These are phyloP conservation scores for Pelargonium australe DNA, from an alignment of 441 rosid genomes.

Conservation along the genomic window DNA sequence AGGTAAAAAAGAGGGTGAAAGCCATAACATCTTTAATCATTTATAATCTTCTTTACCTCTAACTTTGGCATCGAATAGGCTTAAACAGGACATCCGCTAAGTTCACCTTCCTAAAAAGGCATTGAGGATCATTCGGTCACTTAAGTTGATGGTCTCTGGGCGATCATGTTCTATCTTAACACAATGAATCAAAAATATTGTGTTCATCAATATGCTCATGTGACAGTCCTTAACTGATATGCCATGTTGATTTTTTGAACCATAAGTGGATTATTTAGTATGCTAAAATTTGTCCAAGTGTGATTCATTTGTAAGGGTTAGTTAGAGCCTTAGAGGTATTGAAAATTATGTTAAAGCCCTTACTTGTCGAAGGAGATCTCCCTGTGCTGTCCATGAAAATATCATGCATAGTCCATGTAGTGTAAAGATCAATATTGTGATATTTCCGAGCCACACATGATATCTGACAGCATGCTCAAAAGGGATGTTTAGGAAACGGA, in stretches of 20 bases:
- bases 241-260: too few species aligned
- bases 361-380: conserved; percentile 47
- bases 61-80: too few species aligned
- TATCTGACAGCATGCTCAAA: conserved; percentile 64
- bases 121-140: too few species aligned
- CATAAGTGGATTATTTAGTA: not conserved
- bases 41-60: too few species aligned
- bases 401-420: conserved; percentile 54
- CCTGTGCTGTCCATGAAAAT: conserved; percentile 42
- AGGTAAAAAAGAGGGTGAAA: too few species aligned
- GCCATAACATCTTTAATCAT: too few species aligned
- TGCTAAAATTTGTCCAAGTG: not conserved
- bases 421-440: conserved; percentile 52
- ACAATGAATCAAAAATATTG: not conserved
- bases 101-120: too few species aligned
- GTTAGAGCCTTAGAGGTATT: not conserved
- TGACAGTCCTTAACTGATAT: not conserved
- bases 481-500: conserved; percentile 54
- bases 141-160: too few species aligned
- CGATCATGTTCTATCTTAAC: not conserved
- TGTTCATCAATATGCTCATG: not conserved
- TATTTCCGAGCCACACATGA: conserved; percentile 75
- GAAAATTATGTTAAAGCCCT: conserved; percentile 20
- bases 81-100: too few species aligned
- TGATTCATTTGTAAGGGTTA: not conserved